A percentile compares a stretch with the other conserved stretches of the same genome.
phyloP scores from a whole-genome alignment of 1,284 basidiomycete genomes.

The Melampsora americana region DNA sequence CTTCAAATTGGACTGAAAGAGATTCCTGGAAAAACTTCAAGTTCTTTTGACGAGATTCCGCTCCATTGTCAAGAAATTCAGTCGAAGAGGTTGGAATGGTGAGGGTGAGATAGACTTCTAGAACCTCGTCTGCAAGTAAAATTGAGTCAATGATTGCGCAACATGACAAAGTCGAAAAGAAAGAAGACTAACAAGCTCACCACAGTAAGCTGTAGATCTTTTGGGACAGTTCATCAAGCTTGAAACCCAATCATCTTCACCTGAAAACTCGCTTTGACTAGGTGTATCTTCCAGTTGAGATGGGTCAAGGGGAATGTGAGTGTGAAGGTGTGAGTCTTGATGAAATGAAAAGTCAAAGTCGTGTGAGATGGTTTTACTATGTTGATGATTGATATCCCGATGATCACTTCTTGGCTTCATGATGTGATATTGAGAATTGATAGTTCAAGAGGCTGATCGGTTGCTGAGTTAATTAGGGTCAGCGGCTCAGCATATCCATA shows the following conservation, averaged over 20 bases:
- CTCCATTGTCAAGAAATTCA: not conserved
- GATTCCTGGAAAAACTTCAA: not conserved
- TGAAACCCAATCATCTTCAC: not conserved
- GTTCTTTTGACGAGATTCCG: not conserved
- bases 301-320: no score
- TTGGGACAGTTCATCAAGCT: not conserved
- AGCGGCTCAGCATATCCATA: no score
- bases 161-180: not conserved
- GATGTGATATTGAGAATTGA: no score
- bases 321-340: no score
- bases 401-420: no score
- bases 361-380: no score
- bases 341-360: no score
- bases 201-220: conserved; percentile 4
- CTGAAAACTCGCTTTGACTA: no score
- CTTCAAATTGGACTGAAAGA: not conserved
- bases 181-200: conserved; percentile 1
- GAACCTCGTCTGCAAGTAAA: conserved; percentile 4
- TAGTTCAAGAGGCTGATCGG: no score
- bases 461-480: no score
- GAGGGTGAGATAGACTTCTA: conserved; percentile 1
- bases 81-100: not conserved
- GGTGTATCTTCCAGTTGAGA: no score
- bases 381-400: no score
- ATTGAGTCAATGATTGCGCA: conserved; percentile 5